These are phyloP conservation scores for Yarrowia divulgata DNA, from an alignment of 805 yeast genomes.

Conservation along the genomic window DNA sequence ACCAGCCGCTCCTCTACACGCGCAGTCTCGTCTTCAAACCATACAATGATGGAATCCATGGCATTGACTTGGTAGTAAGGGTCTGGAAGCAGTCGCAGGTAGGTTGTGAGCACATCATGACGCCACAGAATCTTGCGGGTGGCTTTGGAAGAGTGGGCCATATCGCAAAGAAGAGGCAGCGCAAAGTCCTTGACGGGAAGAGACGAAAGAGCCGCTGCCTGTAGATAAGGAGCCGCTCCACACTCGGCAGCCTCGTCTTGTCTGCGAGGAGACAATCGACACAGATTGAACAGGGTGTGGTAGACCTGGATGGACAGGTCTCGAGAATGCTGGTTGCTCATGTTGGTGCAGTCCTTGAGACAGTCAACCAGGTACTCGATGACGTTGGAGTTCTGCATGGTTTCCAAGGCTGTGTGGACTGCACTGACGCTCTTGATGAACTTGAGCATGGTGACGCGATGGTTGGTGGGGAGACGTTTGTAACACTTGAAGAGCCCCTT, in stretches of 20 bases:
- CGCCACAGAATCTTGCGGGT: constrained; percentile 53
- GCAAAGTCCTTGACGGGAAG: constrained; percentile 60
- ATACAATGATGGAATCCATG: constrained; percentile 56
- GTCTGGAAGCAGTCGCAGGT: constrained; percentile 56
- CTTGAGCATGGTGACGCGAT: constrained; percentile 55
- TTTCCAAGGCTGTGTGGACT: constrained; percentile 46
- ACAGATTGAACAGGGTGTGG: constrained; percentile 60
- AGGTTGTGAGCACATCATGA: constrained; percentile 52
- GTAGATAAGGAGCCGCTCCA: constrained; percentile 58
- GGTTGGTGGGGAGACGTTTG: constrained; percentile 44
- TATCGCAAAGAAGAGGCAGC: constrained; percentile 60
- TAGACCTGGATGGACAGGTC: constrained; percentile 56
- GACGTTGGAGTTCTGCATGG: constrained; percentile 51
- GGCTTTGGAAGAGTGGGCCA: constrained; percentile 56
- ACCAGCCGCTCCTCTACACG: constrained; percentile 42
- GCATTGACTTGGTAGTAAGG: constrained; percentile 67
- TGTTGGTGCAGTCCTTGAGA: constrained; percentile 43
- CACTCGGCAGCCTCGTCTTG: constrained; percentile 57
- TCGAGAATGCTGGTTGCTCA: constrained; percentile 46
- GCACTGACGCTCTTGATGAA: constrained; percentile 52
- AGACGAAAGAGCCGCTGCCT: constrained; percentile 53
- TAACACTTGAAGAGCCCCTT: constrained; percentile 49
- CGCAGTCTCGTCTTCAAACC: constrained; percentile 49
- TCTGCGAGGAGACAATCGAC: constrained; percentile 56
- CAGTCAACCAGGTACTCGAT: constrained; percentile 55